These are phyloP conservation scores for Marasmius sp. DNA, from an alignment of 1,284 basidiomycete genomes.

Conservation along the genomic window DNA sequence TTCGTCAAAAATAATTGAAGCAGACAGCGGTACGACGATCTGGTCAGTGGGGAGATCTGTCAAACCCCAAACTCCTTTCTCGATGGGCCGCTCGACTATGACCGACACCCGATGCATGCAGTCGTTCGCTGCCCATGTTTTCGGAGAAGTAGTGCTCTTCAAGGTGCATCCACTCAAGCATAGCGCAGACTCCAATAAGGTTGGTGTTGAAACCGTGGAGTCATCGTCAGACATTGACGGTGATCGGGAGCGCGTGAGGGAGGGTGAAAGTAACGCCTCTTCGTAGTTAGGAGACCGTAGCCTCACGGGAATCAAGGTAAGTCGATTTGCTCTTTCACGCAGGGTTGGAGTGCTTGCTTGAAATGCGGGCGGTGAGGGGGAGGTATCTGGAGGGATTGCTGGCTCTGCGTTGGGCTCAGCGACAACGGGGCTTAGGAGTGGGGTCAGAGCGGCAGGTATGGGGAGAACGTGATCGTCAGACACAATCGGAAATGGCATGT, in stretches of 20 bases:
- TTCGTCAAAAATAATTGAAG: background rate
- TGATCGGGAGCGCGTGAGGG: background rate
- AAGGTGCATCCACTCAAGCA: background rate
- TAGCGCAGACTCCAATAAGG: background rate
- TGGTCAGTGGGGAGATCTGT: background rate
- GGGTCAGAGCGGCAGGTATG: background rate
- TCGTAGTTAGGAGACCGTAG: background rate
- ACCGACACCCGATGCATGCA: background rate
- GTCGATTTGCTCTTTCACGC: background rate
- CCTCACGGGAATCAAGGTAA: background rate
- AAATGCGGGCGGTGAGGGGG: background rate
- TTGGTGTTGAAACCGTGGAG: background rate
- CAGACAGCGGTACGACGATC: background rate
- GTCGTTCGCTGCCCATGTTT: background rate
- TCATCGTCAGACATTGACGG: background rate
- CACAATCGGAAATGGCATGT: background rate
- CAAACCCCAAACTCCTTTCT: background rate
- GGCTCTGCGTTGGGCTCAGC: background rate
- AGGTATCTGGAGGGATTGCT: background rate
- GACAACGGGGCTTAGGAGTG: background rate
- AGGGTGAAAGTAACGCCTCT: background rate
- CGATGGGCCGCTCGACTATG: background rate
- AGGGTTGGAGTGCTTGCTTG: background rate
- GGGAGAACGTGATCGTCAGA: background rate
- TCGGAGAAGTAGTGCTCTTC: background rate